Base-by-base conservation (phyloP, 2,329 filamentous ascomycete genomes). In the Tolypocladium inflatum region DNA sequence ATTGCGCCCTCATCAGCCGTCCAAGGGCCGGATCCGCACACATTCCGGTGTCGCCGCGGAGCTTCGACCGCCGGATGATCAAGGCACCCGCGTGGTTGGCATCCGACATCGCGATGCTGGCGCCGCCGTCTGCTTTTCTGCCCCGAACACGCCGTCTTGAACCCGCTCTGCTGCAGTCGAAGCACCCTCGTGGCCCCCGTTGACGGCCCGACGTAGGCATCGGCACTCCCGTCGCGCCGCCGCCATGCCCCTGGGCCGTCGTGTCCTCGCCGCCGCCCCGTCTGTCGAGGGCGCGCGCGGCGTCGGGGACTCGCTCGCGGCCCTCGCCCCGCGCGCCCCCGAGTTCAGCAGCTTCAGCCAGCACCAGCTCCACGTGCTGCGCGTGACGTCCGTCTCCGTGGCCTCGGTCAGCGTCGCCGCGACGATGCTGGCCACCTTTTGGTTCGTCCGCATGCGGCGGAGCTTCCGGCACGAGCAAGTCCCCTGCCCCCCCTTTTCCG, bases 371-470 rank as follows among this genome's bases (percentile, higher is more conserved):
- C 57, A 63, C 54, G 55, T 43, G 2, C 62, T 72, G 9, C 60
- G 67, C 19, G 26, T 68, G 4, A 61, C 66, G 2, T 70, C 79
- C 1, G 64, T 85, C 21, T 64, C 69, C 4, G 66, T 76, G 30
- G 73, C 77, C 4, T 71, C 75, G 1, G 59, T 84, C 62, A 89
- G 86, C 64, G 73, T 89, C 38, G 56, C 79, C 3, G 76, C 82
- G 13, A 80, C 80, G 0, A 64, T 84, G 8, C 67, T 82, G 37
- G 79, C 84, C 2, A 79, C 87, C 45, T 88, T 87, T 72, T 91
- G 86, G 85, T 91, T 92, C 67, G 75, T 83, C 58, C 80, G 83
- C 61, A 91, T 91, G 86, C 80, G 83, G 63, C 81, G 87, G 66
- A 85, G 80, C 62, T 92, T 91, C 69, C 82, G 89, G 52, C 87